A percentile compares a stretch with the other conserved stretches of the same genome.
These are phyloP conservation scores for Sporobolus alterniflorus DNA, from an alignment of 202 grass and related monocot genomes.

Conservation along the genomic window DNA sequence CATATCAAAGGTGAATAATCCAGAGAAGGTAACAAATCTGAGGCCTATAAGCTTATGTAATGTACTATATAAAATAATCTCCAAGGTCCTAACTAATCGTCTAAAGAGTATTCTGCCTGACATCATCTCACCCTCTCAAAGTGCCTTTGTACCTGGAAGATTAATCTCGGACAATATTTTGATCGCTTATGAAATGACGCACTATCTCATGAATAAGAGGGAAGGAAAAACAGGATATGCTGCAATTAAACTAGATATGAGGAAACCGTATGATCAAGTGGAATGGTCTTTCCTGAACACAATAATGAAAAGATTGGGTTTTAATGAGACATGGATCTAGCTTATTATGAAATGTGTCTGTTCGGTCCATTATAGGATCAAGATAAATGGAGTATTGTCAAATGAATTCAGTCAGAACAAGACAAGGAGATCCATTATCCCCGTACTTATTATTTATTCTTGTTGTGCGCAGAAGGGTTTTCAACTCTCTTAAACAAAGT, in stretches of 20 bases:
- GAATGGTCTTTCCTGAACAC: background rate
- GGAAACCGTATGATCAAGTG: background rate
- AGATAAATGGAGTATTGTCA: background rate
- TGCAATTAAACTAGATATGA: background rate
- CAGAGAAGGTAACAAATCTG: background rate
- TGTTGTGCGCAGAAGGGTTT: background rate
- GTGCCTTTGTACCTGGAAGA: background rate
- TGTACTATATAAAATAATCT: background rate
- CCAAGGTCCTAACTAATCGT: background rate
- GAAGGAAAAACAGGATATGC: background rate
- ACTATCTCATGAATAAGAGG: background rate
- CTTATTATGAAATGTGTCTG: background rate
- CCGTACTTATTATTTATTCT: background rate
- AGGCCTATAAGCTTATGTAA: background rate
- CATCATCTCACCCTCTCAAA: background rate
- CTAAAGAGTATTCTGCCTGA: background rate
- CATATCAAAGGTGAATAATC: background rate
- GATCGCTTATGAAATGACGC: background rate
- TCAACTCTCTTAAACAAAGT: background rate
- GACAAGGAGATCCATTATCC: background rate
- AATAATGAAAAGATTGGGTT: background rate
- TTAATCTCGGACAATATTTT: background rate
- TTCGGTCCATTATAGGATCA: background rate
- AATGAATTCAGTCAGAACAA: background rate
- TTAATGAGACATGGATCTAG: background rate